These are phyloP conservation scores for Cystoderma amianthinum DNA, from an alignment of 768 basidiomycete genomes.

Conservation along the genomic window DNA sequence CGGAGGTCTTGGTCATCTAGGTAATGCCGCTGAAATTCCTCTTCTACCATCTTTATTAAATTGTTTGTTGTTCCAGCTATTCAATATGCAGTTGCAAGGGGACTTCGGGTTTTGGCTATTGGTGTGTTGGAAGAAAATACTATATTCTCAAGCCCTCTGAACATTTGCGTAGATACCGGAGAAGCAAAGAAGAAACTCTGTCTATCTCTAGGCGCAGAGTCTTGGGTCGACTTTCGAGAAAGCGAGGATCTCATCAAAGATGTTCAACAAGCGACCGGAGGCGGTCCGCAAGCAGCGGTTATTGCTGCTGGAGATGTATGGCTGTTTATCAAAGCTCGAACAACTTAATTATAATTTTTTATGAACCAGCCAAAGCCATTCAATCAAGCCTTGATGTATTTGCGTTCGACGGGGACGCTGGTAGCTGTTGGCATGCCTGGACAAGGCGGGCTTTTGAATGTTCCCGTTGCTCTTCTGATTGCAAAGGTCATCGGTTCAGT, in stretches of 20 bases:
- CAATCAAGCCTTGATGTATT: slow-evolving; percentile 59
- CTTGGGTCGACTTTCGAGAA: slow-evolving; percentile 73
- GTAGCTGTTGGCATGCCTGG: slow-evolving; percentile 64
- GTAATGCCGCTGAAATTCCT: slow-evolving; percentile 14
- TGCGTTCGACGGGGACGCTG: slow-evolving; percentile 61
- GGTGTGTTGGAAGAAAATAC: slow-evolving; percentile 14
- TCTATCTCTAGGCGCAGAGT: slow-evolving; percentile 48
- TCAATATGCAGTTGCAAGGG: slow-evolving; percentile 75
- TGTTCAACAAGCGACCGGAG: slow-evolving; percentile 55
- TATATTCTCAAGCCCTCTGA: background rate
- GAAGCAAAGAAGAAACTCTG: slow-evolving; percentile 58
- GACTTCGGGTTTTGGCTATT: slow-evolving; percentile 55
- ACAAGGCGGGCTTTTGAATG: slow-evolving; percentile 39
- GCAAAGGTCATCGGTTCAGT: slow-evolving; percentile 18
- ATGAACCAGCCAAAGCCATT: slow-evolving; percentile 24
- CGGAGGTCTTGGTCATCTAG: slow-evolving; percentile 76
- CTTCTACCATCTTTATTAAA: background rate
- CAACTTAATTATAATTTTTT: background rate
- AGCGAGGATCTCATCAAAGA: slow-evolving; percentile 52
- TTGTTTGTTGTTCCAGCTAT: slow-evolving; percentile 32
- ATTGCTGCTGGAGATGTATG: slow-evolving; percentile 48
- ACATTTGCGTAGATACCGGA: slow-evolving; percentile 61
- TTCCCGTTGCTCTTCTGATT: slow-evolving; percentile 37
- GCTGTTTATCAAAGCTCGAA: background rate
- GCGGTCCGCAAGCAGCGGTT: slow-evolving; percentile 65